Evolutionary conservation across 495 filamentous ascomycete genomes (phyloP), one percentile per base, ranked within the genome.

Genomic region (Talaromyces borbonicus): DNA sequence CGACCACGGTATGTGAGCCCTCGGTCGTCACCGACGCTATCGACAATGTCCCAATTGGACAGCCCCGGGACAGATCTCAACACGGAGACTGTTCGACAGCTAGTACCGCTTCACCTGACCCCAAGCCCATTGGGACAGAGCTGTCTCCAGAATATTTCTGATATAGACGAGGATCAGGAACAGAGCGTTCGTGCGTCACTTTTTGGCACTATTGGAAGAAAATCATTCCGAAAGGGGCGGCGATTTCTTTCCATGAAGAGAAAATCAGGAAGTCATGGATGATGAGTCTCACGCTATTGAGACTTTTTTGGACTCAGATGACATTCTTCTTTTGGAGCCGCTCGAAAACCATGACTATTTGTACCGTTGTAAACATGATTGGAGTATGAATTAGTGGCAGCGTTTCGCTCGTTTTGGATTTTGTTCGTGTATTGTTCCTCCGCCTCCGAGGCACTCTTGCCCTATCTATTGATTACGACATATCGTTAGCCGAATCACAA

Each of bases 391-490:
- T 38, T 38, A 38, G 35, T 38, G 19, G 33, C 16, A 20, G n/a
- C 18, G 16, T 20, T 18, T 16, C 35, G 8, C 35, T 43, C 23
- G 25, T 27, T 27, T 26, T 43, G 14, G 27, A n/a, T n/a, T 27
- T 54, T 20, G 23, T 15, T 8, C 43, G 15, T 46, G 16, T 25
- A 46, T 30, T 23, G 9, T 46, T 46, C 27, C 22, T 24, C 9
- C 20, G 6, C 19, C 44, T 49, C 30, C 20, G 7, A n/a, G n/a
- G n/a, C n/a, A n/a, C n/a, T n/a, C n/a, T n/a, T n/a, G n/a, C n/a
- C n/a, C n/a, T n/a, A n/a, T n/a, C n/a, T n/a, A n/a, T n/a, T n/a
- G n/a, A n/a, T n/a, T n/a, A n/a, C n/a, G n/a, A n/a, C n/a, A n/a
- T n/a, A n/a, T n/a, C n/a, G n/a, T n/a, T n/a, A n/a, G n/a, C n/a